Conservation (phyloP, 2,329 filamentous ascomycete genomes). For the Mollisia scopiformis region DNA sequence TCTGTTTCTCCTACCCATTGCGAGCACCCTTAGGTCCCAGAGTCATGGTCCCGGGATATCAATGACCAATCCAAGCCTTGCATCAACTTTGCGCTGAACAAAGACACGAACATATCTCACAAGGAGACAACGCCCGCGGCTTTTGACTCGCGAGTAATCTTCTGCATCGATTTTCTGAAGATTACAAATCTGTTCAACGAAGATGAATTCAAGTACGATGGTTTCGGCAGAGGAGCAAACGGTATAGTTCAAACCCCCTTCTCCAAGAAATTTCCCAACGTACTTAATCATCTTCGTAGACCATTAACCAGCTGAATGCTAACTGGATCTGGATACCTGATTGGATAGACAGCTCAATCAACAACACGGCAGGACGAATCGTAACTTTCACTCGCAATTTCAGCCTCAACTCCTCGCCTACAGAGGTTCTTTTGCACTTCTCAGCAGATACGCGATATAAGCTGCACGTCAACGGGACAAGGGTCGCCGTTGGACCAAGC, state of each 20-base stretch:
- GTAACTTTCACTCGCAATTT: conserved; percentile 37
- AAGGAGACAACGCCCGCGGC: too few species aligned
- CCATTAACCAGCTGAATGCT: conserved; percentile 34
- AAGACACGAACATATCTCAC: too few species aligned
- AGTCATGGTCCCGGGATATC: too few species aligned
- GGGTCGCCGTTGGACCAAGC: conserved; percentile 41
- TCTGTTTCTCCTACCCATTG: too few species aligned
- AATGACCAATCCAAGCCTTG: too few species aligned
- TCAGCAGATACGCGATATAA: conserved; percentile 49
- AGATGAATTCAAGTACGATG: neutral
- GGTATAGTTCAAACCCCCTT: neutral
- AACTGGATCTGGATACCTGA: conserved; percentile 43
- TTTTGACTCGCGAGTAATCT: too few species aligned
- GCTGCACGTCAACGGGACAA: conserved; percentile 41
- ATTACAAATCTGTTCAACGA: neutral
- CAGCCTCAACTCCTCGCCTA: conserved; percentile 22
- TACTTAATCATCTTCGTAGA: neutral
- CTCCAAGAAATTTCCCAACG: neutral
- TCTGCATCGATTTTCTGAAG: too few species aligned
- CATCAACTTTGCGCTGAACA: too few species aligned
- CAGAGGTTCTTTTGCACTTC: conserved; percentile 32
- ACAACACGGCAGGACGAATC: conserved; percentile 39
- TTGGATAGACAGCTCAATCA: conserved; percentile 38
- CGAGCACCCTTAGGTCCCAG: too few species aligned
- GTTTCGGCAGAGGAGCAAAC: conserved; percentile 3